phyloP scores from a whole-genome alignment of 164 flowering plant genomes.

The grape (Vitis vinifera) region DNA sequence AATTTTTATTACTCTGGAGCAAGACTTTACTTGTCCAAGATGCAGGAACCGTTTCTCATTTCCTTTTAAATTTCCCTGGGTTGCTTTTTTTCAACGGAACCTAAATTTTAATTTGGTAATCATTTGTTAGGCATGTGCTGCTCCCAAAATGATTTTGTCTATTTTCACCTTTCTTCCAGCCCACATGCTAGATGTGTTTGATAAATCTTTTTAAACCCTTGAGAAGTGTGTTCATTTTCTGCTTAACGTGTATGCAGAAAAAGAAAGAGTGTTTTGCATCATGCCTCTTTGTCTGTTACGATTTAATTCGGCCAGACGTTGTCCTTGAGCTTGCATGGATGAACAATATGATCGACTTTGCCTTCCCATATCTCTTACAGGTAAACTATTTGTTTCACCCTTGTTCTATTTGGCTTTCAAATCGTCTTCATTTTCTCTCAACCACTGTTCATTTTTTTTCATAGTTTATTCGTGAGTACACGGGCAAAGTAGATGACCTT shows the following conservation, averaged over 20 bases:
- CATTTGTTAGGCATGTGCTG: too few relatives aligned
- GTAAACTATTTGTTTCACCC: conserved; percentile 27
- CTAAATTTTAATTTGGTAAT: too few relatives aligned
- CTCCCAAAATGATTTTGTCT: too few relatives aligned
- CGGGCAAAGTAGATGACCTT: conserved; percentile 74
- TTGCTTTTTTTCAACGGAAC: too few relatives aligned
- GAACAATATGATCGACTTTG: conserved; percentile 94
- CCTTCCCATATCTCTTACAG: conserved; percentile 95
- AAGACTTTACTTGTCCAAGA: too few relatives aligned
- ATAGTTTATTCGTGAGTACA: conserved; percentile 68
- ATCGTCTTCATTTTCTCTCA: neutral
- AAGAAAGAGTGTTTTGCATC: conserved; percentile 99
- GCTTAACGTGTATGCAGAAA: conserved; percentile 49
- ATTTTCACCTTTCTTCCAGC: too few relatives aligned
- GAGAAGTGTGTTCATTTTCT: neutral
- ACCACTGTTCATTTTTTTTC: neutral
- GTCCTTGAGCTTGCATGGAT: conserved; percentile 98
- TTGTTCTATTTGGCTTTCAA: too few relatives aligned
- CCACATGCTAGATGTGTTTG: neutral
- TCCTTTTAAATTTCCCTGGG: too few relatives aligned
- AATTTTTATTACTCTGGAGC: too few relatives aligned
- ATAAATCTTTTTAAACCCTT: neutral
- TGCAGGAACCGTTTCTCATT: too few relatives aligned
- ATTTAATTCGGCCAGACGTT: conserved; percentile 87
- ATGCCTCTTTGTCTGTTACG: conserved; percentile 95